Conservation (phyloP, 106 monocot genomes). For the Dioscorea alata region DNA sequence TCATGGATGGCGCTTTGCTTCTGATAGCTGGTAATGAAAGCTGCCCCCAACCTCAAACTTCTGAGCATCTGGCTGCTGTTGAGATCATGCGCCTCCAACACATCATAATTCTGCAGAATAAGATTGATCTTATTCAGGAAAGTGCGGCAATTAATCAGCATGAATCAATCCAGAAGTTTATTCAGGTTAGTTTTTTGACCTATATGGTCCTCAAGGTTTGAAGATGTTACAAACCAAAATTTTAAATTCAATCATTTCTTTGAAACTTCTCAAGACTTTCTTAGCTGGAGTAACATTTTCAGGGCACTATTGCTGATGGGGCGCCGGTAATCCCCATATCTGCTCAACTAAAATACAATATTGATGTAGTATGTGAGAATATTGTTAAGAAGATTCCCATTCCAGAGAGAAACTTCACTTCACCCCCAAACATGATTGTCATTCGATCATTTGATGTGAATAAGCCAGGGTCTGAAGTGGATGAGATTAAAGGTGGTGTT, state of each 20-base stretch:
- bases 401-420: conserved; percentile 70
- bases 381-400: conserved; percentile 88
- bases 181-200: conserved; percentile 45
- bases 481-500: conserved; percentile 93
- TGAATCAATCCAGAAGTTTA: conserved; percentile 88
- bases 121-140: conserved; percentile 96
- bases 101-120: conserved; percentile 90
- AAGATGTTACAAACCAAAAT: not conserved
- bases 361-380: conserved; percentile 94
- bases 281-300: conserved; percentile 12
- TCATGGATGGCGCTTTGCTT: conserved; percentile 97
- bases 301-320: conserved; percentile 90
- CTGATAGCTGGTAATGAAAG: conserved; percentile 94
- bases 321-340: conserved; percentile 95
- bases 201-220: not conserved
- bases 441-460: conserved; percentile 98
- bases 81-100: conserved; percentile 93
- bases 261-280: not conserved
- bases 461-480: conserved; percentile 96
- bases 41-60: conserved; percentile 96
- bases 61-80: conserved; percentile 94
- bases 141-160: conserved; percentile 91
- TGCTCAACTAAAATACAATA: conserved; percentile 91
- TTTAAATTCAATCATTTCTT: not conserved
- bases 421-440: conserved; percentile 92